A percentile compares a stretch with the other conserved stretches of the same genome.
These are phyloP conservation scores for Leccinellum albellum DNA, from an alignment of 768 basidiomycete species.

Conservation along the genomic window DNA sequence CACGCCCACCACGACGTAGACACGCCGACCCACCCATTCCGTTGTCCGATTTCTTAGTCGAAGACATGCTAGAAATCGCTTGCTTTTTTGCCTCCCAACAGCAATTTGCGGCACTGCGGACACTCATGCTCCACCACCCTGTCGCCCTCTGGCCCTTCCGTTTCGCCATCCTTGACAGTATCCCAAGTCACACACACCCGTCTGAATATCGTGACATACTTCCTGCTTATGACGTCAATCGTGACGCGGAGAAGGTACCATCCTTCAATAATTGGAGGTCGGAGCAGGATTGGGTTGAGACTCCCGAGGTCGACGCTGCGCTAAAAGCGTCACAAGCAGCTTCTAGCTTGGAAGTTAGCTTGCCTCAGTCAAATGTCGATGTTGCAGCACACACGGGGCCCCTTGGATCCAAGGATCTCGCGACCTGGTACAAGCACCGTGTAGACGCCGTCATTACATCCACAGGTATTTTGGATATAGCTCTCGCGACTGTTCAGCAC, in stretches of 20 bases:
- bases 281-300: constrained; percentile 59
- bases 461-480: constrained; percentile 75
- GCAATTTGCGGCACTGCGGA: constrained; percentile 53
- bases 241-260: constrained; percentile 40
- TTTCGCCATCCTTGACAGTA: constrained; percentile 60
- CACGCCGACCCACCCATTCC: constrained; percentile 41
- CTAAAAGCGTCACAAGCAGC: constrained; percentile 31
- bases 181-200: constrained; percentile 74
- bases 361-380: constrained; percentile 9
- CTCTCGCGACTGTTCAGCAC: constrained; percentile 78
- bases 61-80: constrained; percentile 55
- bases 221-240: constrained; percentile 52
- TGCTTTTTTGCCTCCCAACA: constrained; percentile 62
- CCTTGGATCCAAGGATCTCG: constrained; percentile 38
- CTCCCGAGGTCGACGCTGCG: constrained; percentile 38
- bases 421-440: constrained; percentile 71
- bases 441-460: constrained; percentile 57
- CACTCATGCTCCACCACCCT: constrained; percentile 58
- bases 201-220: constrained; percentile 57
- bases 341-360: constrained; percentile 9
- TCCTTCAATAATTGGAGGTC: constrained; percentile 44
- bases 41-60: constrained; percentile 61
- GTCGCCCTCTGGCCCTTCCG: constrained; percentile 63
- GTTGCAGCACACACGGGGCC: constrained; percentile 4
- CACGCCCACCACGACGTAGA: constrained; percentile 18